A percentile compares a stretch with the other conserved stretches of the same genome.
Evolutionary conservation across 306 rosid genomes (phyloP).

Genomic region (Begonia peltatifolia): DNA sequence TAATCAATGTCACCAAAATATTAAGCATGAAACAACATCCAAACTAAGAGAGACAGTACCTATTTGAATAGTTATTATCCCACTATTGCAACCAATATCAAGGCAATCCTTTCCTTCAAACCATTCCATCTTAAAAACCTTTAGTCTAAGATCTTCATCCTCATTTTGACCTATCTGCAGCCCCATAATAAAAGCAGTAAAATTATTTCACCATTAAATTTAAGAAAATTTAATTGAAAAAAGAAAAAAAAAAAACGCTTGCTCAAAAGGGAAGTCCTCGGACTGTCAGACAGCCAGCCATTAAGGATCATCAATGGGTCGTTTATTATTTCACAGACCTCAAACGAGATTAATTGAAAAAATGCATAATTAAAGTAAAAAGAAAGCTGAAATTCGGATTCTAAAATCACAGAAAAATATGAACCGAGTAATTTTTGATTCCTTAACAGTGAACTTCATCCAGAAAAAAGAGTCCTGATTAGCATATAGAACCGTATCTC

Average conservation of each 20-base stretch:
- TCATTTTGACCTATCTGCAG: conserved; percentile 48
- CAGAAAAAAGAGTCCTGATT: too few species aligned
- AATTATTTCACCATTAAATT: neutral
- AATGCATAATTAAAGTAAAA: neutral
- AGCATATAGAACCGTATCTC: neutral
- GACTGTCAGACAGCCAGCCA: too few species aligned
- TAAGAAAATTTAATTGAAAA: neutral
- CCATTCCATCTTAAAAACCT: conserved; percentile 68
- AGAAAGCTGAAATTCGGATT: neutral
- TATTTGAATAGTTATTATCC: conserved; percentile 59
- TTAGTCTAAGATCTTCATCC: conserved; percentile 74
- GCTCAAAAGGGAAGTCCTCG: too few species aligned
- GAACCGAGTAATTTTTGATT: neutral
- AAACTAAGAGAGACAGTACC: conserved; percentile 22
- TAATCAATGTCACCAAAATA: conserved; percentile 1
- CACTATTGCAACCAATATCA: conserved; percentile 83
- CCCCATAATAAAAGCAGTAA: neutral
- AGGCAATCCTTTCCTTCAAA: conserved; percentile 78
- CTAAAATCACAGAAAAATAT: neutral
- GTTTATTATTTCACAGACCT: too few species aligned
- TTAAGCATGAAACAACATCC: neutral
- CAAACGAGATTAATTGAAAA: too few species aligned
- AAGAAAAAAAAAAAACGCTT: too few species aligned
- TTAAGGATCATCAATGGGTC: too few species aligned
- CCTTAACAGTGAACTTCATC: neutral